Percentiles rank a stretch among this genome's conserved stretches.
These are phyloP conservation scores for Candida tetrigidarum DNA, from an alignment of 1,139 yeast species.

Conservation along the genomic window DNA sequence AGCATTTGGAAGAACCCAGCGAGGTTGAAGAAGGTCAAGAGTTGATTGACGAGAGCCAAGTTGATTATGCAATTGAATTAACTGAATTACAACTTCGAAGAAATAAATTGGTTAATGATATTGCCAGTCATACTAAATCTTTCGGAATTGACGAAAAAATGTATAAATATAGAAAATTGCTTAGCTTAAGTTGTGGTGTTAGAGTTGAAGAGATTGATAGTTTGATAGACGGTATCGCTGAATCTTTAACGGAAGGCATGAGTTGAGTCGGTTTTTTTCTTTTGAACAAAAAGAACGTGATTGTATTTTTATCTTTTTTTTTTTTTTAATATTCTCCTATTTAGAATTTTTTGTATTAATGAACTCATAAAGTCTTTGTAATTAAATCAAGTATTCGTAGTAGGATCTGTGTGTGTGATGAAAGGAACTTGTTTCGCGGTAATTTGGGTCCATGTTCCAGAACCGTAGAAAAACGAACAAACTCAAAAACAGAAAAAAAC, in stretches of 20 bases:
- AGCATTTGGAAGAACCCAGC: conserved; percentile 15
- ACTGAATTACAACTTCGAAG: conserved; percentile 58
- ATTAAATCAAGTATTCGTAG: too few species aligned
- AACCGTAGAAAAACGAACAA: too few species aligned
- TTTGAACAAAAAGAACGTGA: not conserved
- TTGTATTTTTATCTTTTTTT: not conserved
- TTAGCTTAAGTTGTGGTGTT: conserved; percentile 83
- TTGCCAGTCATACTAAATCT: conserved; percentile 39
- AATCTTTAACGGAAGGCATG: conserved; percentile 39
- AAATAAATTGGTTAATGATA: conserved; percentile 41
- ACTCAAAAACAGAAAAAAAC: not conserved
- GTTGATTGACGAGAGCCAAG: conserved; percentile 25
- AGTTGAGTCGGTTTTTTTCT: not conserved
- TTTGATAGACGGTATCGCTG: conserved; percentile 50
- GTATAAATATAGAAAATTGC: conserved; percentile 79
- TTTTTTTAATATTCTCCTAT: too few species aligned
- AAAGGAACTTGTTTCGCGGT: too few species aligned
- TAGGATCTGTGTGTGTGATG: too few species aligned
- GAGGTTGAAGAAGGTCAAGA: conserved; percentile 16
- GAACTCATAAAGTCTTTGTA: not conserved
- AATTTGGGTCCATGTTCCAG: too few species aligned
- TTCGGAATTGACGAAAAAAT: conserved; percentile 58
- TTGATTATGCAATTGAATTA: conserved; percentile 43
- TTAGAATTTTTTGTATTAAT: conserved; percentile 4
- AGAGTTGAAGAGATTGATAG: conserved; percentile 81